Evolutionary conservation across 2,329 filamentous ascomycete species (phyloP), one percentile per base, ranked within the genome.

Genomic region (Arthroderma uncinatum): DNA sequence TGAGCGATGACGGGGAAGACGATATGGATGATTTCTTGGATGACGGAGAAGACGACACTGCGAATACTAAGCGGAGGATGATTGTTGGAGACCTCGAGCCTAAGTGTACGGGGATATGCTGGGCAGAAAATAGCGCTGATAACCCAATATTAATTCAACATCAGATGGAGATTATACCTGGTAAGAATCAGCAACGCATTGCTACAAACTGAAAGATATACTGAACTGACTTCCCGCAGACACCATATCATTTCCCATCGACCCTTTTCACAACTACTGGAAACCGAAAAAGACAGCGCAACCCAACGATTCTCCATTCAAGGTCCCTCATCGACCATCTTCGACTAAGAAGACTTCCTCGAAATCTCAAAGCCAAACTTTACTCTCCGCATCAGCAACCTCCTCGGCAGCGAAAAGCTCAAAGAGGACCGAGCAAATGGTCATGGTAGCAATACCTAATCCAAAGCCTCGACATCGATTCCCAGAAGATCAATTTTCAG

Each of bases 1-100:
- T 78, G 55, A 81, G 78, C 56, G 78, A 81, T 3, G 82, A 82
- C 9, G 85, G 83, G n/a, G 86, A 88, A 14, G 86, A 88, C 61
- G 90, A 94, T 59, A 86, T 95, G 84, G 88, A 89, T 2, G 91
- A 84, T 16, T 96, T 96, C 66, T 76, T 96, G 1, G 91, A 95
- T 63, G 89, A 94, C 64, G 88, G 88, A 4, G 88, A 94, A 55
- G 88, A 93, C 70, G 65, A 70, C 6, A 66, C 80, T 74, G 59
- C 73, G 71, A 66, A 80, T 74, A 59, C 73, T 71, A 79, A 81
- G 76, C 74, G 80, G 68, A 71, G 84, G 73, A 70, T 79, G 5
- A 74, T 80, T 64, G 81, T 76, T 33, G 82, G 84, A 30, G 83
- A 88, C 62, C 78, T 94, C 65, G 82, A 91, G 66, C 89, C 90